phyloP scores from a whole-genome alignment of 1,139 yeast species.

The Zygosaccharomyces pseudobailii region DNA sequence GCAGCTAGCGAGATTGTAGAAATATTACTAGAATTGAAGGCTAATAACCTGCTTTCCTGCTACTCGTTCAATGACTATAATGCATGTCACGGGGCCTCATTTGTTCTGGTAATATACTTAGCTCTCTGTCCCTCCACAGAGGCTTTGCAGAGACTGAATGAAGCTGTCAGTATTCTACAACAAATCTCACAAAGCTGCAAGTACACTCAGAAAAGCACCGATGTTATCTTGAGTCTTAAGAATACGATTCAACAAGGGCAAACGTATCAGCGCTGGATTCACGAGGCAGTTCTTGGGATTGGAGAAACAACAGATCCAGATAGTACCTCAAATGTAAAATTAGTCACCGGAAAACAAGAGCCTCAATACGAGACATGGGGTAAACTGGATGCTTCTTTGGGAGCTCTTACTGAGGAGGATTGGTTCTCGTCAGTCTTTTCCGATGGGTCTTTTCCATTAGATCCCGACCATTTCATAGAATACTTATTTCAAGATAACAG shows the following conservation, averaged over 20 bases:
- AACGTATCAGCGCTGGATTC: constrained; percentile 9
- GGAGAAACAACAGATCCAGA: constrained; percentile 1
- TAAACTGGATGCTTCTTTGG: too few species aligned
- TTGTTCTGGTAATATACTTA: constrained; percentile 6
- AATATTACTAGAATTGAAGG: constrained; percentile 3
- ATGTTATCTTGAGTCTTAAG: constrained; percentile 6
- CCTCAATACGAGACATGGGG: too few species aligned
- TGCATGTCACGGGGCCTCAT: constrained; percentile 10
- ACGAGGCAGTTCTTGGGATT: constrained; percentile 5
- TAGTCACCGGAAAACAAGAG: too few species aligned
- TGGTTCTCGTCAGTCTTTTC: too few species aligned
- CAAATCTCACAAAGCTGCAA: neutral
- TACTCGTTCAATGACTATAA: constrained; percentile 10
- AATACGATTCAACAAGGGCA: constrained; percentile 7
- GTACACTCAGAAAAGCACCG: constrained; percentile 5
- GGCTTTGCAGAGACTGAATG: constrained; percentile 7
- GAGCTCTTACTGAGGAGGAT: too few species aligned
- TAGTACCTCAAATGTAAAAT: too few species aligned
- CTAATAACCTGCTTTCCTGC: constrained; percentile 8
- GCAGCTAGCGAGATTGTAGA: constrained; percentile 10
- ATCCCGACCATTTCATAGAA: constrained; percentile 4
- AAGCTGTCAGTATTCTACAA: constrained; percentile 5
- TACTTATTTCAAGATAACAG: constrained; percentile 6
- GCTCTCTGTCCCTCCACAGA: constrained; percentile 10
- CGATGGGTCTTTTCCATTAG: too few species aligned